Evolutionary conservation across 1,284 basidiomycete species (phyloP), one percentile per base, ranked within the genome.

Genomic region (Fomitiporia mediterranea): DNA sequence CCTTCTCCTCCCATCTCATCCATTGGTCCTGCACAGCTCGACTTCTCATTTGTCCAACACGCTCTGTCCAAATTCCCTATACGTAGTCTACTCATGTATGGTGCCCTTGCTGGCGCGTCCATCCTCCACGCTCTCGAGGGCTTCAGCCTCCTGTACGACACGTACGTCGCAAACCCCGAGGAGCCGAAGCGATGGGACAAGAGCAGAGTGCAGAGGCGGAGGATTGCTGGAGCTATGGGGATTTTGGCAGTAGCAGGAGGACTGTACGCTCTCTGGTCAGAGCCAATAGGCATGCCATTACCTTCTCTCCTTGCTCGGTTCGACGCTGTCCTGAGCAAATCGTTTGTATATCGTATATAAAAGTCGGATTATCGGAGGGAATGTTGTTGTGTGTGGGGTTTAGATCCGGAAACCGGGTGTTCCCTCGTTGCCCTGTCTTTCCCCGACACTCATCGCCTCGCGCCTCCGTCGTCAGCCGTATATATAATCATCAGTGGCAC

Each of bases 21-120:
- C 4, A 72, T 89, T n/a, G 80, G 84, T 25, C 86, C 87, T 0
- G 70, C 80, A 0, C 86, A 91, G 62, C 75, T 90, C 38, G 84
- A 89, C 68, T 89, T 78, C 64, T 84, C 89, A 59, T 89, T 83
- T 65, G 84, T 89, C 53, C 87, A 90, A 67, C 73, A 76, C 3
- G 84, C 79, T 0, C 66, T 90, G 43, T 70, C 74, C 4, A 69
- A 60, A 17, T 89, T 83, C 77, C 87, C 87, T 0, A 68, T 71
- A 66, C 71, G 78, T 9, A 84, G 76, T 58, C 81, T 78, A 77
- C 53, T 80, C 1, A 66, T 86, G 51, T 90, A 91, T 62, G 64
- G 70, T 2, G 79, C 76, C 0, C 76, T 91, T 11, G 74, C 83
- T 1, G 68, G 67, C 3, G 73, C 74, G 23, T 74, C 79, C 0